A percentile compares a stretch with the other conserved stretches of the same genome.
Evolutionary conservation across 495 filamentous ascomycete genomes (phyloP).

Genomic region (Podospora didyma): DNA sequence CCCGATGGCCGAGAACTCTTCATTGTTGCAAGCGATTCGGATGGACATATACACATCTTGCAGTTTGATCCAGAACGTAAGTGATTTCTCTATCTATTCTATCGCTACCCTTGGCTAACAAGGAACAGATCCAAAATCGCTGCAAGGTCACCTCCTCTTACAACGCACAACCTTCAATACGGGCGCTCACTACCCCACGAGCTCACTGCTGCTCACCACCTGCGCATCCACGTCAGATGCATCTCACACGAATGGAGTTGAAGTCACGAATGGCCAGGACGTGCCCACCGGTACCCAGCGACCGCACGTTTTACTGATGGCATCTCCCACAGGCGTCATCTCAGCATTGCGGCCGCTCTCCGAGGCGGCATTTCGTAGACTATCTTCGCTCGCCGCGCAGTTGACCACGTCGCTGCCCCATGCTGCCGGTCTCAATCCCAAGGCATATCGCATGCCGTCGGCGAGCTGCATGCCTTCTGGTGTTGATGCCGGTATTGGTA

Average conservation of each 20-base stretch:
- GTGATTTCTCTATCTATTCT: too few relatives aligned
- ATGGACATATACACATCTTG: conserved; percentile 79
- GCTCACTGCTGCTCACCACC: conserved; percentile 70
- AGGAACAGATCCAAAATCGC: conserved; percentile 78
- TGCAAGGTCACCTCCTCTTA: conserved; percentile 81
- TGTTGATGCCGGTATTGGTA: conserved; percentile 44
- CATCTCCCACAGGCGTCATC: conserved; percentile 68
- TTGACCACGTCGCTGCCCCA: conserved; percentile 72
- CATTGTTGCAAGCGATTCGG: conserved; percentile 77
- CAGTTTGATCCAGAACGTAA: conserved; percentile 90
- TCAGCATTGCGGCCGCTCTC: conserved; percentile 72
- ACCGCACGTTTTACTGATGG: conserved; percentile 61
- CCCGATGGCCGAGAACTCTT: conserved; percentile 80
- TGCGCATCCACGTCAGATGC: conserved; percentile 11
- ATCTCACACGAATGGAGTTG: conserved; percentile 18
- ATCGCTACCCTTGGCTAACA: neutral
- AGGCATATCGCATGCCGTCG: conserved; percentile 58
- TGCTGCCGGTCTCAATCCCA: conserved; percentile 75
- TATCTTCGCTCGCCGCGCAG: conserved; percentile 77
- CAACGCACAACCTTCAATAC: conserved; percentile 80
- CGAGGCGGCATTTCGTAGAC: conserved; percentile 76
- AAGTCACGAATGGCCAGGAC: conserved; percentile 11
- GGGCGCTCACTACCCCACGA: conserved; percentile 70
- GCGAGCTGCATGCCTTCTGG: conserved; percentile 29
- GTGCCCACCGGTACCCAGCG: too few relatives aligned